Conservation (phyloP, 148 eudicot genomes). For the Camellia granthamiana region DNA sequence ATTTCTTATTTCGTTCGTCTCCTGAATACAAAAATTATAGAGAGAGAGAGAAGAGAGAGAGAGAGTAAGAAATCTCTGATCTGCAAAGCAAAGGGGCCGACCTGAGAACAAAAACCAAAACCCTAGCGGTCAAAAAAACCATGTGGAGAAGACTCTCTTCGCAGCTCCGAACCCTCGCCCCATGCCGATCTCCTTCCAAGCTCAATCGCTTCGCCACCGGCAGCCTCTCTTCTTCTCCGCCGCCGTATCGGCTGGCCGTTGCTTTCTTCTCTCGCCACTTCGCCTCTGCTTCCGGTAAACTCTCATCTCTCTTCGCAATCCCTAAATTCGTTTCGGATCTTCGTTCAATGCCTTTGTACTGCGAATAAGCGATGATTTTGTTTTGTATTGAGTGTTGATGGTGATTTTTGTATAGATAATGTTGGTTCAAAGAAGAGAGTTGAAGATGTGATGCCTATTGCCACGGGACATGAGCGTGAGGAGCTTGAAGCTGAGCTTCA, state of each 20-base stretch:
- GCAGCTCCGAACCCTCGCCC: conserved; percentile 47
- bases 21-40: too few species aligned
- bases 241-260: conserved; percentile 15
- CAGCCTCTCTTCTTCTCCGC: conserved; percentile 25
- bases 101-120: conserved; percentile 25
- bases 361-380: not conserved
- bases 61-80: conserved; percentile 7
- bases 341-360: not conserved
- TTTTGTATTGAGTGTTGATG: not conserved
- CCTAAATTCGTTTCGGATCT: not conserved
- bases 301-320: not conserved
- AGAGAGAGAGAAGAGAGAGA: not conserved
- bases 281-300: conserved; percentile 44
- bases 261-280: conserved; percentile 40
- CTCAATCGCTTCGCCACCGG: conserved; percentile 22
- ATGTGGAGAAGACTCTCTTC: conserved; percentile 58
- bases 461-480: conserved; percentile 63
- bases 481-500: conserved; percentile 59
- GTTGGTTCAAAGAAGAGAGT: conserved; percentile 35
- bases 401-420: conserved; percentile 21
- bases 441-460: conserved; percentile 59
- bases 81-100: conserved; percentile 19
- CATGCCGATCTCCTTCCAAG: conserved; percentile 31
- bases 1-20: not conserved
- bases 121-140: conserved; percentile 27